Evolutionary conservation across 2,329 filamentous ascomycete species (phyloP).

Genomic region (Beauveria sp.): DNA sequence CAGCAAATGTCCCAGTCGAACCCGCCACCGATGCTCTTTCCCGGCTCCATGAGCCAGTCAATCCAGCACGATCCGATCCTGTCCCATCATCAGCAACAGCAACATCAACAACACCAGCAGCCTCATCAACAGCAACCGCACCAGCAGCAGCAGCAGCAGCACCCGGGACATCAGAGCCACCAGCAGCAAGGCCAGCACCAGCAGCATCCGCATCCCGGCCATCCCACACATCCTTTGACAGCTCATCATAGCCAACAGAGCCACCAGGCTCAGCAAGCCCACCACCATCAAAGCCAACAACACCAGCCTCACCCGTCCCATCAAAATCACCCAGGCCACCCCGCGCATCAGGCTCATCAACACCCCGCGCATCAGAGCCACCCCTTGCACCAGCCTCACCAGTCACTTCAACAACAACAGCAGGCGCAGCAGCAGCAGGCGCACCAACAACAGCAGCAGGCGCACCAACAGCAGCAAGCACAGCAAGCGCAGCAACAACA

Average conservation of each 20-base stretch:
- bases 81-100: conserved; percentile 34
- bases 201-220: conserved; percentile 19
- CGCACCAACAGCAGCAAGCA: conserved; percentile 21
- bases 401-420: conserved; percentile 20
- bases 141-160: conserved; percentile 14
- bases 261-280: conserved; percentile 16
- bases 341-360: conserved; percentile 18
- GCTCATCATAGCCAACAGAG: conserved; percentile 17
- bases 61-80: conserved; percentile 36
- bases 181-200: conserved; percentile 22
- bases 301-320: conserved; percentile 19
- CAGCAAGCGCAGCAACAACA: conserved; percentile 26
- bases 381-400: conserved; percentile 19
- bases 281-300: conserved; percentile 16
- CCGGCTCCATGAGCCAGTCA: conserved; percentile 31
- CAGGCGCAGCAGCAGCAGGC: conserved; percentile 27
- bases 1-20: conserved; percentile 36
- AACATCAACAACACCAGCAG: conserved; percentile 19
- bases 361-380: conserved; percentile 20
- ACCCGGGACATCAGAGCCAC: conserved; percentile 19
- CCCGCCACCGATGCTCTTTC: conserved; percentile 30
- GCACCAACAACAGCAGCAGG: conserved; percentile 24
- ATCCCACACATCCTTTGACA: conserved; percentile 6
- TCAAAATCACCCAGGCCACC: conserved; percentile 5
- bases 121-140: conserved; percentile 18